Evolutionary conservation across 2,329 filamentous ascomycete genomes (phyloP).

Genomic region (Venturia oleaginea): DNA sequence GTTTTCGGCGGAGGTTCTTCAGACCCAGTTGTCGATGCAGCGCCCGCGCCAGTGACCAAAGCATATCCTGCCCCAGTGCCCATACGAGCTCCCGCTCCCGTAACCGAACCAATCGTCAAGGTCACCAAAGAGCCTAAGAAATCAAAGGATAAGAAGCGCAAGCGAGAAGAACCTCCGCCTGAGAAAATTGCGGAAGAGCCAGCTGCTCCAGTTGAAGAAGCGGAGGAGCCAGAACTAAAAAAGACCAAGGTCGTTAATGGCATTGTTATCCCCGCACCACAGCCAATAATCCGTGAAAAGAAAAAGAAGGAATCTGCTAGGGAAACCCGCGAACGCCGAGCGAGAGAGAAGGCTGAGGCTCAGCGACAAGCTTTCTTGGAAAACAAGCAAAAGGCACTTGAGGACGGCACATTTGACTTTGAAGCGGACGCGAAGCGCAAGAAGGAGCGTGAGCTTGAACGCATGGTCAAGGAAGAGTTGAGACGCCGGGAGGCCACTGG

Average conservation of each 20-base stretch:
- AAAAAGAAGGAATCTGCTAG: slow-evolving; percentile 8
- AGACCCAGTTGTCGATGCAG: neutral
- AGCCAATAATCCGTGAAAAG: slow-evolving; percentile 1
- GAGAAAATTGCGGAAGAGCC: slow-evolving; percentile 1
- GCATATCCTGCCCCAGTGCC: neutral
- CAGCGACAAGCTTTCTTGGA: neutral
- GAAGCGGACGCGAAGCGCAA: slow-evolving; percentile 6
- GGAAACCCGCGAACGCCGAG: slow-evolving; percentile 1
- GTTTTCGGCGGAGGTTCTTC: slow-evolving; percentile 5
- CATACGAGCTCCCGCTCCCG: neutral
- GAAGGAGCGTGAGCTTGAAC: slow-evolving; percentile 3
- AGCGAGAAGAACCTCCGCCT: slow-evolving; percentile 7
- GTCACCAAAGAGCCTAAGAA: slow-evolving; percentile 1
- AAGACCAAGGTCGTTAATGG: slow-evolving; percentile 8
- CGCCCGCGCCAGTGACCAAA: neutral
- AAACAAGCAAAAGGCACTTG: slow-evolving; percentile 2
- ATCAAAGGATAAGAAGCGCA: slow-evolving; percentile 13
- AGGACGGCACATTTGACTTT: slow-evolving; percentile 6
- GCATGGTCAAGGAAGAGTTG: slow-evolving; percentile 7
- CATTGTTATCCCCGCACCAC: neutral
- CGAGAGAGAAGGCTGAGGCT: neutral
- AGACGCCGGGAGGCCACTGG: neutral
- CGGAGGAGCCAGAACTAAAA: neutral
- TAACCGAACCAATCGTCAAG: neutral
- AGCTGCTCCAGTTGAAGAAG: neutral